A percentile compares a stretch with the other conserved stretches of the same genome.
These are phyloP conservation scores for Fusarium virguliforme DNA, from an alignment of 2,329 filamentous ascomycete species.

Conservation along the genomic window DNA sequence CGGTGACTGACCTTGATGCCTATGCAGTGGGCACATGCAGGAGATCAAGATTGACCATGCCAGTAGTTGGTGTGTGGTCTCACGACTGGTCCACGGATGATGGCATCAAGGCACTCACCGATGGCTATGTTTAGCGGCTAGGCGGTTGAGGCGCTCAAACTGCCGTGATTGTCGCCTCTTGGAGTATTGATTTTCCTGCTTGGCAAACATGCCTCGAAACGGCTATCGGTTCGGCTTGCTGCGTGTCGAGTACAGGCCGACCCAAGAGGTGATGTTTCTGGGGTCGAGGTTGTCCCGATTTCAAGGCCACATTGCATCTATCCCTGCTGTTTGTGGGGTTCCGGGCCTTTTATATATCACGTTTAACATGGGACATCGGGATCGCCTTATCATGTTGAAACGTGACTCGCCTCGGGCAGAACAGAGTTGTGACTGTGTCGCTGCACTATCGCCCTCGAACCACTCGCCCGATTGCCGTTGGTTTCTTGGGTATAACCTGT, in stretches of 20 bases:
- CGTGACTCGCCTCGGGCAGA: constrained; percentile 1
- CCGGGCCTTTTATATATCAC: neutral
- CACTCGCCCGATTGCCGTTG: too few relatives aligned
- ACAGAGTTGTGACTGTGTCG: neutral
- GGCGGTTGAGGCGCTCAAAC: neutral
- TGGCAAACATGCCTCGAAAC: neutral
- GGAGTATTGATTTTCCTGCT: neutral
- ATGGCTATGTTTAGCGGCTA: neutral
- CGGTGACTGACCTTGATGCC: constrained; percentile 19
- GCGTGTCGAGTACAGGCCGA: neutral
- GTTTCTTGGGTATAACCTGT: neutral
- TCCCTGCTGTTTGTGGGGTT: neutral
- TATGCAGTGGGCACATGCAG: constrained; percentile 1
- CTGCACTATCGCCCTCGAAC: neutral
- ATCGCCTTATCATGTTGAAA: neutral
- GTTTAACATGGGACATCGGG: neutral
- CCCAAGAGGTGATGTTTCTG: too few relatives aligned
- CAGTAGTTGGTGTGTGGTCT: constrained; percentile 1
- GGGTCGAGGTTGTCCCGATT: neutral
- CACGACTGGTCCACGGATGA: neutral
- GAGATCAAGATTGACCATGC: constrained; percentile 5
- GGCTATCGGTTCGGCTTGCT: neutral
- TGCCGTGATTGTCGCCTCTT: neutral
- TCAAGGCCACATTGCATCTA: neutral
- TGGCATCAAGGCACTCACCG: neutral